Evolutionary conservation across 2,329 filamentous ascomycete genomes (phyloP), one percentile per base, ranked within the genome.

Genomic region (Immersiporthe knoxdaviesiana): DNA sequence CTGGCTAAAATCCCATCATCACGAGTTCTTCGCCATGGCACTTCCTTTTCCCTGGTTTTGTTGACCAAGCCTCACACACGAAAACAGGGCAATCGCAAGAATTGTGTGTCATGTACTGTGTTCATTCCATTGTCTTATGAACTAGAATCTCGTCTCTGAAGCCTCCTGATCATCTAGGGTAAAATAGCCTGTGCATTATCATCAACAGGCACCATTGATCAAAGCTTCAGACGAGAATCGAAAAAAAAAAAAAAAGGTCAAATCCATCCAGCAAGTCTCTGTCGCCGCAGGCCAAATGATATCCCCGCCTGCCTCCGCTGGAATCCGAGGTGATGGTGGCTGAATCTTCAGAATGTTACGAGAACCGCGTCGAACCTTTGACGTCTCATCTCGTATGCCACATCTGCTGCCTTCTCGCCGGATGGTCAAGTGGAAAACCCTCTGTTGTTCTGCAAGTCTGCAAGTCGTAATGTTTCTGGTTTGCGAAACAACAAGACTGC

Each of bases 91-190:
- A 37, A 4, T 59, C 30, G 16, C 30, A n/a, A 37, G 56, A 37
- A 59, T 8, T 59, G n/a, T n/a, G n/a, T n/a, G 11, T 37, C 30
- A 37, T 59, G 32, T 11, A 59, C 32, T 32, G 10, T n/a, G 56
- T 59, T 8, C 56, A 59, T 59, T 37, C 18, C 56, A 59, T 59
- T 37, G 30, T 59, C 30, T 59, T 59, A 59, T 37, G 18, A 37
- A 59, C 3, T 59, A 56, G 2, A 6, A 18, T 59, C 11, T 32
- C 16, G 32, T 8, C 32, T 24, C 56, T 11, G 56, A 37, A 37
- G 32, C 56, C 11, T 37, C 10, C 18, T 59, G 18, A 56, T 56
- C 24, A 56, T 32, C 21, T 12, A 37, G 32, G 2, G 16, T 16
- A 30, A 16, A 30, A 37, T 3, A 24, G 32, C 56, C 56, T 59